Evolutionary conservation across 2,329 filamentous ascomycete genomes (phyloP).

Genomic region (Scedosporium apiospermum): DNA sequence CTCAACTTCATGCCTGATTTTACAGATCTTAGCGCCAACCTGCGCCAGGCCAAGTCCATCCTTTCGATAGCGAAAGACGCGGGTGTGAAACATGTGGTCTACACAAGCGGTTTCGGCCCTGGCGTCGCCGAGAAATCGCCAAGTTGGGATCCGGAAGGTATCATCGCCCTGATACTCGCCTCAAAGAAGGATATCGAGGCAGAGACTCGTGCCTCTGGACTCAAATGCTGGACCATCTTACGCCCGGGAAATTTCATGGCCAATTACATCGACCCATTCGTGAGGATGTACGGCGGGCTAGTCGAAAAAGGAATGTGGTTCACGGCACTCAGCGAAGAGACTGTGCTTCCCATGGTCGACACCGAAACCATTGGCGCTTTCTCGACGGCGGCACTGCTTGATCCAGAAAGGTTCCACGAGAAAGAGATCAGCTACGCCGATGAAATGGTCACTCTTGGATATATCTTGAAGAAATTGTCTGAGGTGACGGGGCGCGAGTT

Average conservation of each 20-base stretch:
- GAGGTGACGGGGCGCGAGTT: slow-evolving; percentile 24
- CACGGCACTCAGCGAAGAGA: slow-evolving; percentile 23
- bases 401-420: slow-evolving; percentile 29
- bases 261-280: slow-evolving; percentile 35
- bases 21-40: slow-evolving; percentile 18
- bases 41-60: slow-evolving; percentile 19
- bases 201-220: slow-evolving; percentile 22
- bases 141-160: slow-evolving; percentile 16
- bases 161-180: slow-evolving; percentile 20
- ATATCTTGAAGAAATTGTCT: slow-evolving; percentile 26
- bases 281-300: slow-evolving; percentile 28
- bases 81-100: slow-evolving; percentile 27
- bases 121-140: slow-evolving; percentile 17
- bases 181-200: slow-evolving; percentile 33
- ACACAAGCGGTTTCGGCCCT: slow-evolving; percentile 22
- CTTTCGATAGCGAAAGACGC: slow-evolving; percentile 25
- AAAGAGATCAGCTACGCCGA: slow-evolving; percentile 30
- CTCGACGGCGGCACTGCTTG: slow-evolving; percentile 29
- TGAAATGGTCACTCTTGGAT: slow-evolving; percentile 25
- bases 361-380: slow-evolving; percentile 37
- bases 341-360: slow-evolving; percentile 32
- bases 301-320: slow-evolving; percentile 25
- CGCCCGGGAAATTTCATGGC: slow-evolving; percentile 41
- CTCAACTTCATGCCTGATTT: slow-evolving; percentile 19
- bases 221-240: slow-evolving; percentile 37